Base-by-base conservation (phyloP, 148 eudicot species). In the Drosera capensis region DNA sequence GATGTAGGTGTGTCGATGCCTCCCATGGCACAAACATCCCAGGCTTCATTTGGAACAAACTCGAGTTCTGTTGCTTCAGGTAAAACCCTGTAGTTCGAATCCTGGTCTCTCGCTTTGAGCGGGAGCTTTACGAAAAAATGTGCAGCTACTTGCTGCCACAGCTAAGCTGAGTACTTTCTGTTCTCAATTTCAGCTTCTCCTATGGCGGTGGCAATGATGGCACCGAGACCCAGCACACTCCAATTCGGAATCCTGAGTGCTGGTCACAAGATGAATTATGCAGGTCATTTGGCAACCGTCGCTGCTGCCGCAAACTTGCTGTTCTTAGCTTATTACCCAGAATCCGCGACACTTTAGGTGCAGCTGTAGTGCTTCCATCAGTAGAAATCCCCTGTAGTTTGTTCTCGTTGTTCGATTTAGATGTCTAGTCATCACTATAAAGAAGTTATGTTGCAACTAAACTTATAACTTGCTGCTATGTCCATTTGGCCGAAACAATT, bases 221-320 rank as follows among this genome's bases (percentile, higher is more conserved):
- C 68, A 20, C 86, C 86, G 29, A 60, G 62, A 42, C 67, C 82
- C 5, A 63, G 68, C 52, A 54, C 62, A 7, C 55, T 51, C 35
- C 61, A 65, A 35, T 51, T 65, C 8, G 71, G 78, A 43, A 59
- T 54, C 44, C 68, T 21, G 29, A 75, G 47, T 23, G 42, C 60
- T 26, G 69, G 57, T 14, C 35, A 46, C 56, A 66, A 48, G 62
- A 39, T 68, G 40, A 49, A 51, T 31, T 41, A 48, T 12, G 19
- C 37, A 30, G 25, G 35, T 39, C 55, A 40, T 9, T 18, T 56
- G 26, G 58, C 51, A 46, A 29, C 42, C 52, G 22, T 56, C 8
- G 37, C 46, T 31, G 44, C 68, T 22, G 46, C 52, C 35, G 46
- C 60, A 23, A 31, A 48, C 4, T 43, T 44, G 25, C 1, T 61